Evolutionary conservation across 164 flowering plant genomes (phyloP), one percentile per base, ranked within the genome.

Genomic region (Stephania yunnanensis): DNA sequence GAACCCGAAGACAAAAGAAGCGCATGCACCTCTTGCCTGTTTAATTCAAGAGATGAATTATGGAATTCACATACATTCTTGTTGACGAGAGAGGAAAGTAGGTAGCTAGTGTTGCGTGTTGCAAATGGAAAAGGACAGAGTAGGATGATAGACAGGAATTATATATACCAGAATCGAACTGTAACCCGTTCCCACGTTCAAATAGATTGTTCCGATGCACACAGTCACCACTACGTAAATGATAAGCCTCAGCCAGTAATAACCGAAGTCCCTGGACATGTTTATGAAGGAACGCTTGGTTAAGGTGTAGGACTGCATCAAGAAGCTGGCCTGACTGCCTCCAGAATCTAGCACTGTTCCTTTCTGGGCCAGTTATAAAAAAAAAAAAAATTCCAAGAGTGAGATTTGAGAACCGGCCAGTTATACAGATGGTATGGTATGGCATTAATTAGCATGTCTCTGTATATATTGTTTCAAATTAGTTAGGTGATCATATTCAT

Each of bases 241-340:
- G 3, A 89, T 81, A 63, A 95, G 97, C 85, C 98, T 86, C 74
- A 95, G 83, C 98, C 98, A 95, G 86, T 95, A 95, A 77, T 95
- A 95, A 1, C 98, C 98, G 73, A 95, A 92, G 86, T 95, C 98
- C 80, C 98, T 87, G 10, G 97, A 89, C 98, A 95, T 95, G 84
- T 95, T 95, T 72, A 89, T 77, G 72, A 92, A 89, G 0, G 98
- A 95, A 17, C 98, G 95, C 77, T 85, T 91, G 6, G 97, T 91
- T 69, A 95, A 82, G n/a, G 88, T 89, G 69, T 75, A 87, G 9
- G 91, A 77, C 77, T 95, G 98, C 95, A 87, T 90, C 55, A 88
- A 79, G 89, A 92, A 95, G 81, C 97, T 95, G 31, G 98, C 98
- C 74, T 90, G 97, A 81, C 97, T 95, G 61, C 98, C 97, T 71